Base-by-base conservation (phyloP, 352 stramenopile genomes). In the Phytophthora idaei region DNA sequence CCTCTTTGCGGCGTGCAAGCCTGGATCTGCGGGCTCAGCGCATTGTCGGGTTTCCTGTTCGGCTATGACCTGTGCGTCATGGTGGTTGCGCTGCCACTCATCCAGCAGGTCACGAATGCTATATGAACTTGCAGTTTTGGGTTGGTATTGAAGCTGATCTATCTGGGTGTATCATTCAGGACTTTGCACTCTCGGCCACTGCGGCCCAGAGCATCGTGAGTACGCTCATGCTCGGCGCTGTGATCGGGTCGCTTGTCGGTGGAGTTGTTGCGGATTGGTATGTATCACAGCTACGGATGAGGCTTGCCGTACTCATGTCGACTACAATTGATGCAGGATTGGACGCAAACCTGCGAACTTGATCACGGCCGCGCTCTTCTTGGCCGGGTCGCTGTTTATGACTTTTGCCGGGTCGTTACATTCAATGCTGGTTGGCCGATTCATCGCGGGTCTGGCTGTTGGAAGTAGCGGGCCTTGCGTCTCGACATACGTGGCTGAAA, bases 21-120 rank as follows among this genome's bases (percentile, higher is more conserved):
- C 34, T 82, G 73, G 56, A 77, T 92, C 28, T 85, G 78, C 31
- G 80, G 69, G 15, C 73, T 92, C 36, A 92, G 83, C 34, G 83
- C 83, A 12, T 68, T 92, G 48, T 90, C 81, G 10, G 83, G 83
- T 0, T 92, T 92, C 49, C 69, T 92, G 10, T 92, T 92, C 27
- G 83, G 83, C 46, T 92, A 92, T 63, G 83, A 92, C 50, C 64
- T 92, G 25, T 92, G 83, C 42, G 83, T 92, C 58, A 92, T 92
- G 83, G 78, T 92, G 12, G 65, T 92, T 27, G 83, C 81, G 10
- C 61, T 92, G 52, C 81, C 83, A 34, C 75, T 89, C 7, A 90
- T 92, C 62, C 74, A 90, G 46, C 39, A 76, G 65, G 78, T 86
- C 29, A 47, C 28, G 48, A 17, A 7, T 21, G 14, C n/a, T 53